A percentile compares a stretch with the other conserved stretches of the same genome.
Evolutionary conservation across 148 eudicot genomes (phyloP).

Genomic region (Fagopyrum esculentum): DNA sequence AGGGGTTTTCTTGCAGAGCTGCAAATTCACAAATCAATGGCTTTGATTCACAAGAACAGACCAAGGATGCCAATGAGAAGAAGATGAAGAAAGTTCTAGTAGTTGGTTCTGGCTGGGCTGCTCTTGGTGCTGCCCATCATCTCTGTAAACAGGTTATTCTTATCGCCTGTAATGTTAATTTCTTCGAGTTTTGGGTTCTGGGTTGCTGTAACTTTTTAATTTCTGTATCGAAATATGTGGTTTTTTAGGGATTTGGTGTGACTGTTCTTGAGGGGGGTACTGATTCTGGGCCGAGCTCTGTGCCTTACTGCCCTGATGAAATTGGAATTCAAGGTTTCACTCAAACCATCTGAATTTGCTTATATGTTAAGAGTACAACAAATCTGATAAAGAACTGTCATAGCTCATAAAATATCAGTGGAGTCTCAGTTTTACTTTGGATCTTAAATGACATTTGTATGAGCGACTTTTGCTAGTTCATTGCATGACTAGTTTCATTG

Average conservation of each 20-base stretch:
- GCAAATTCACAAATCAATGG: conserved; percentile 24
- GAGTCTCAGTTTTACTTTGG: too few relatives aligned
- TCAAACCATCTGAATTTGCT: background rate
- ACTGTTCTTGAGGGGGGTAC: conserved; percentile 61
- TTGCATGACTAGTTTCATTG: background rate
- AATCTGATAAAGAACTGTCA: background rate
- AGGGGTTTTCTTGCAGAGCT: conserved; percentile 34
- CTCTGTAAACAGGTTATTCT: conserved; percentile 54
- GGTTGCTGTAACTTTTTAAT: background rate
- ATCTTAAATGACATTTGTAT: too few relatives aligned
- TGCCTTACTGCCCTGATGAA: conserved; percentile 46
- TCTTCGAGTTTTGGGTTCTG: background rate
- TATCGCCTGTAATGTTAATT: background rate
- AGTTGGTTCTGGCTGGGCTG: conserved; percentile 82
- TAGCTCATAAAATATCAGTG: too few relatives aligned
- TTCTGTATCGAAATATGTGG: background rate
- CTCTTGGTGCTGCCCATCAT: conserved; percentile 73
- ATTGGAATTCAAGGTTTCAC: conserved; percentile 53
- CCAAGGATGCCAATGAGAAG: background rate
- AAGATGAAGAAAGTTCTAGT: conserved; percentile 45
- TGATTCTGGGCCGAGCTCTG: conserved; percentile 37
- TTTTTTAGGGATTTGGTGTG: conserved; percentile 60
- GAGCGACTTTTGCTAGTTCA: background rate
- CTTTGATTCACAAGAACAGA: conserved; percentile 16
- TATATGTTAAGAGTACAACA: background rate